Base-by-base conservation (phyloP, 2,329 filamentous ascomycete species). In the Fusarium gaditjirri region DNA sequence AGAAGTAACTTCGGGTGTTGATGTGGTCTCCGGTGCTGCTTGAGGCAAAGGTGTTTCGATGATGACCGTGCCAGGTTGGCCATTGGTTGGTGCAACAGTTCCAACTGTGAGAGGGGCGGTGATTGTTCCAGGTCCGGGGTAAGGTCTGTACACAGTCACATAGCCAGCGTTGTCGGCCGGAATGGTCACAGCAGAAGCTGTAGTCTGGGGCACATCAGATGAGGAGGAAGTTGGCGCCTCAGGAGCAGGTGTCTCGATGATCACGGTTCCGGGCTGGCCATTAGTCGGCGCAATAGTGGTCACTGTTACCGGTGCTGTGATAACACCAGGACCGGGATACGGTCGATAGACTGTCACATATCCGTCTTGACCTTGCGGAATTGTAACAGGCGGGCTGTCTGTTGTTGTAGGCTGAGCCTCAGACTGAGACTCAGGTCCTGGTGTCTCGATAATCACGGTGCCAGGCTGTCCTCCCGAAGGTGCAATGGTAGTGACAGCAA, bases 401-500 rank as follows among this genome's bases (percentile, higher is more conserved):
- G 58, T 69, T 7, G 52, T 59, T 11, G 29, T 27, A 14, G 60
- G 17, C 33, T 49, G 46, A 16, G 25, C 25, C 27, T 38, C 44
- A 2, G 59, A 38, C 31, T 43, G 42, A 31, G 50, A 16, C 16
- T 55, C 65, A 11, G 65, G 65, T 21, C 25, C 69, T 36, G 69
- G 69, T 5, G 69, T 71, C 58, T 71, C 69, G 19, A 71, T 72
- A 13, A 71, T 69, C 29, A 71, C 68, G 2, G 68, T 71, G 29
- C 69, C 69, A 19, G 69, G 69, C 38, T 72, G 69, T 56, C 69
- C 70, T 54, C 55, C 69, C 23, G 65, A 50, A 35, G 70, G 70
- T 54, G 60, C 65, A 65, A 72, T 72, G 42, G 69, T 70, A 55
- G 69, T 70, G 55, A 70, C 69, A 46, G 70, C 72, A 14, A 72